Evolutionary conservation across 371 early-diverging fungal species (phyloP).

Genomic region (Mycotypha africana): DNA sequence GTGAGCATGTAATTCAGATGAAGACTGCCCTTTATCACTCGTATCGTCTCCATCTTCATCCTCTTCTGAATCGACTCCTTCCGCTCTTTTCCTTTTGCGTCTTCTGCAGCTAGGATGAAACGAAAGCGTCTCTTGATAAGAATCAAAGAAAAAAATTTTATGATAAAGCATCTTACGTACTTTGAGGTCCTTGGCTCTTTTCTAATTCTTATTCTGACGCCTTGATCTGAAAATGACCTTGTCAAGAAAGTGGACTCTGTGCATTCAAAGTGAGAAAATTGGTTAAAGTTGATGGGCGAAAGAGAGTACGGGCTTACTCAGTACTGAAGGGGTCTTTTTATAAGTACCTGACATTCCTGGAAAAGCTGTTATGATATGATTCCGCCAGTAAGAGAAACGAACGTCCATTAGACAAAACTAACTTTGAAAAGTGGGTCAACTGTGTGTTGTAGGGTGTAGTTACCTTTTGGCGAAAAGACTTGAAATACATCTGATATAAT

Average conservation of each 20-base stretch:
- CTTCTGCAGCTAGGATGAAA: too few relatives aligned
- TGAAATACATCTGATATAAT: constrained; percentile 41
- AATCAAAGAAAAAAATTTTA: too few relatives aligned
- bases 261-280: too few relatives aligned
- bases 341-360: constrained; percentile 78
- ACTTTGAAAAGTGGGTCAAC: background rate
- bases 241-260: constrained; percentile 49
- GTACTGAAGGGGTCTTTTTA: too few relatives aligned
- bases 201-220: constrained; percentile 64
- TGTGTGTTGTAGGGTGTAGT: background rate
- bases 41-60: background rate
- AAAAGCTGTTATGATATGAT: too few relatives aligned
- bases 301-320: too few relatives aligned
- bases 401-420: constrained; percentile 68
- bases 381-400: too few relatives aligned
- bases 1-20: background rate
- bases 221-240: constrained; percentile 85
- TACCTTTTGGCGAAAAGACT: constrained; percentile 18
- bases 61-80: background rate
- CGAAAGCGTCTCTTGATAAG: too few relatives aligned
- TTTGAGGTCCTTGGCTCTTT: constrained; percentile 22
- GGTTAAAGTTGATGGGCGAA: too few relatives aligned
- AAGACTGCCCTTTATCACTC: too few relatives aligned
- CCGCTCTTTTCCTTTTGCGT: background rate
- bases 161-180: too few relatives aligned